Evolutionary conservation across 345 rosid species (phyloP).

Genomic region (Linum tenue): DNA sequence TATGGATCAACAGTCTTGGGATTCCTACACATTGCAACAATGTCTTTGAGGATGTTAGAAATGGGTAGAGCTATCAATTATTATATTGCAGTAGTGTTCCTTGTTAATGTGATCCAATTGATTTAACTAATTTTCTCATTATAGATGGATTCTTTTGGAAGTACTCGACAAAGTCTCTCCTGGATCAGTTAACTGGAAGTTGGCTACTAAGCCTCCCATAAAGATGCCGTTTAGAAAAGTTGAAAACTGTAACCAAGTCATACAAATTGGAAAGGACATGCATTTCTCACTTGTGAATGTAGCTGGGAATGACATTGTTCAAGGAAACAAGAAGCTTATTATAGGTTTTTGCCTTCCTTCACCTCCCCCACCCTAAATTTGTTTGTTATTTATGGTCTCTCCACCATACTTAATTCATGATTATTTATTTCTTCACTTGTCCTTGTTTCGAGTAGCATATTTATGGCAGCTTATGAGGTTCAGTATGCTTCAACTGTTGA

Average conservation of each 20-base stretch:
- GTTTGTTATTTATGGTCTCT: neutral
- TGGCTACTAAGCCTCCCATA: conserved; percentile 73
- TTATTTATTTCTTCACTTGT: conserved; percentile 2
- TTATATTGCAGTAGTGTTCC: neutral
- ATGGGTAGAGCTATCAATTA: conserved; percentile 48
- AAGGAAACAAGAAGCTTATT: conserved; percentile 82
- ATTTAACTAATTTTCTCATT: conserved; percentile 11
- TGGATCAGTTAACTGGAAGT: conserved; percentile 77
- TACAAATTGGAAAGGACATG: conserved; percentile 66
- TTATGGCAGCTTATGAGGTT: conserved; percentile 98
- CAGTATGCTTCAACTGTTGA: conserved; percentile 89
- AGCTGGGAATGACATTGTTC: conserved; percentile 91
- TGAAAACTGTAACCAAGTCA: conserved; percentile 81
- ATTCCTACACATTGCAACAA: conserved; percentile 66
- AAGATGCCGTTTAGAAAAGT: conserved; percentile 91
- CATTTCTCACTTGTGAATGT: conserved; percentile 89
- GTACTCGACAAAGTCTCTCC: conserved; percentile 67
- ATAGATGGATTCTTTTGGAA: conserved; percentile 91
- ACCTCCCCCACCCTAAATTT: no score
- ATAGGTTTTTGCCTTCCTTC: conserved; percentile 28
- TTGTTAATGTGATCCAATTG: conserved; percentile 5
- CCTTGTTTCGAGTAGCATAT: conserved; percentile 43
- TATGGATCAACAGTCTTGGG: conserved; percentile 98
- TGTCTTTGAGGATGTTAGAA: conserved; percentile 84
- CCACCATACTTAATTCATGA: neutral